phyloP scores from a whole-genome alignment of 306 rosid genomes.

The Fragaria nilgerrensis region DNA sequence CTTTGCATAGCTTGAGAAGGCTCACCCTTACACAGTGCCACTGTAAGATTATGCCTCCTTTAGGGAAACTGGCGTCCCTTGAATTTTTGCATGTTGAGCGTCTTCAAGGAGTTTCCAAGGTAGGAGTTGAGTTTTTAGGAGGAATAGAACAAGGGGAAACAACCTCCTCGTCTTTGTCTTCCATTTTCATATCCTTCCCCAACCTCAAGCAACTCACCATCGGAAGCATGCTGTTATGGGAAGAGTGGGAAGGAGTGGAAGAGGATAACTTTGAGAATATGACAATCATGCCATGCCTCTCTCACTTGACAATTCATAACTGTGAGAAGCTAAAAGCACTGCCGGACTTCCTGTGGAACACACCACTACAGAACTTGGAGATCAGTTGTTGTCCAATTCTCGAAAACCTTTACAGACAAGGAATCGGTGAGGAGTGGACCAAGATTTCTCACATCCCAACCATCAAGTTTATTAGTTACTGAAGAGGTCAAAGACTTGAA shows the following conservation, averaged over 20 bases:
- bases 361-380: neutral
- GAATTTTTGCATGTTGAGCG: neutral
- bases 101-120: neutral
- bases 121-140: constrained; percentile 14
- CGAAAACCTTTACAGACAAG: too few relatives aligned
- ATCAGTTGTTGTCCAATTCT: too few relatives aligned
- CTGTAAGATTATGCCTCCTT: constrained; percentile 8
- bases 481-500: too few relatives aligned
- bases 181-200: neutral
- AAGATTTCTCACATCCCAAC: too few relatives aligned
- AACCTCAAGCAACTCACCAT: neutral
- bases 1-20: neutral
- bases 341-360: constrained; percentile 16
- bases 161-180: neutral
- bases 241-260: neutral
- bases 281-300: constrained; percentile 18
- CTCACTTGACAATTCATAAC: fast-evolving
- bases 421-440: too few relatives aligned
- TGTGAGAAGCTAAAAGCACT: neutral
- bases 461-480: too few relatives aligned
- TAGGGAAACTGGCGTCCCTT: constrained; percentile 2
- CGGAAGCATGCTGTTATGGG: fast-evolving
- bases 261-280: neutral
- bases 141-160: neutral
- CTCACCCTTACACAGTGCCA: neutral